Percentiles rank a stretch among this genome's conserved stretches.
Conservation (phyloP, 2,329 filamentous ascomycete species). For the Thyridium curvatum region DNA sequence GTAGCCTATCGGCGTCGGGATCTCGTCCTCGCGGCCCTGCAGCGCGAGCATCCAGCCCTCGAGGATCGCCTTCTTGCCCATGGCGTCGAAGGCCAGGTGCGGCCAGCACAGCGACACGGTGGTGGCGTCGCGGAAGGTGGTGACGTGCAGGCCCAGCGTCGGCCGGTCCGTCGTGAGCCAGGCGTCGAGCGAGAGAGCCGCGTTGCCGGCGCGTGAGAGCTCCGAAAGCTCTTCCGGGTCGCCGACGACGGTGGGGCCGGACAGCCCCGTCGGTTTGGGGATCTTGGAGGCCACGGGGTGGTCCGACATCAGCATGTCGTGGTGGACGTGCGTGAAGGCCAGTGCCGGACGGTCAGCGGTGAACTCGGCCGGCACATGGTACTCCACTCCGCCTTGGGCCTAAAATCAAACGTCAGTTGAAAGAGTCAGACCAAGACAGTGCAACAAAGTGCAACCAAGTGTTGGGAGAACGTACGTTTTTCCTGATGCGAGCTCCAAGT, state of each 20-base stretch:
- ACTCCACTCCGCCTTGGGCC: conserved; percentile 2
- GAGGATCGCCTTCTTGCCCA: conserved; percentile 29
- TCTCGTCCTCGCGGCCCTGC: conserved; percentile 24
- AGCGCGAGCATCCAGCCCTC: conserved; percentile 33
- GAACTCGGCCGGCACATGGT: conserved; percentile 31
- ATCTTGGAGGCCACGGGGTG: conserved; percentile 27
- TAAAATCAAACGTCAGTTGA: neutral
- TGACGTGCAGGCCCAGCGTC: conserved; percentile 33
- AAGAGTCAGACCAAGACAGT: too few species aligned
- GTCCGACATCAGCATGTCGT: conserved; percentile 21
- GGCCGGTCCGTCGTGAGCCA: conserved; percentile 31
- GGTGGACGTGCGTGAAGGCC: conserved; percentile 24
- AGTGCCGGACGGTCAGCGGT: conserved; percentile 25
- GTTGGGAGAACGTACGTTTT: conserved; percentile 13
- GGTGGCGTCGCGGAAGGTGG: conserved; percentile 35
- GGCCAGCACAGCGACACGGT: conserved; percentile 32
- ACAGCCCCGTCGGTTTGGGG: conserved; percentile 12
- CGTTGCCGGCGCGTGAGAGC: conserved; percentile 10
- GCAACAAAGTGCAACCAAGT: too few species aligned
- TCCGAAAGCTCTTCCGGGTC: conserved; percentile 17
- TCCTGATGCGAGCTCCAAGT: conserved; percentile 35
- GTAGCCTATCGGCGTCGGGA: conserved; percentile 18
- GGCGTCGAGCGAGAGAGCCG: conserved; percentile 17
- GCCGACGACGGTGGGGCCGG: conserved; percentile 16
- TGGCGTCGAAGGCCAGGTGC: conserved; percentile 35